Percentiles rank a stretch among this genome's conserved stretches.
Evolutionary conservation across 2,329 filamentous ascomycete species (phyloP).

Genomic region (Penicillium freii): DNA sequence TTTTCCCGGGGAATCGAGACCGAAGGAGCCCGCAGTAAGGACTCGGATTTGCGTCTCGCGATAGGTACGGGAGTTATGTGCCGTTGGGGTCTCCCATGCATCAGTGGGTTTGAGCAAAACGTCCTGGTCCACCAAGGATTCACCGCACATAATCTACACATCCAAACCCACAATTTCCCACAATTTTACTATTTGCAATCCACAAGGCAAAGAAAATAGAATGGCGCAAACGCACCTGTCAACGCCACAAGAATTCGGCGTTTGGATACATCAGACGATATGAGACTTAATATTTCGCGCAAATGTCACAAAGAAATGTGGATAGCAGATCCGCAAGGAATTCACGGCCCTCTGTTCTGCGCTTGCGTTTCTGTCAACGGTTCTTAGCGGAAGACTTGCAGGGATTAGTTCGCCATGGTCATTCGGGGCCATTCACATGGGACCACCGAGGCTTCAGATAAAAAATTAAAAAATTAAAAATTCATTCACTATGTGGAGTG

Average conservation of each 20-base stretch:
- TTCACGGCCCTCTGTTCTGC: constrained; percentile 8
- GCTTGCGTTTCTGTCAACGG: constrained; percentile 6
- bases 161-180: constrained; percentile 5
- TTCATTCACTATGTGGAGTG: neutral
- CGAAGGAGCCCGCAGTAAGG: constrained; percentile 5
- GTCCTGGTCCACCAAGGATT: constrained; percentile 5
- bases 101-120: constrained; percentile 2
- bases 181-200: neutral
- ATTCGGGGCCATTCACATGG: constrained; percentile 10
- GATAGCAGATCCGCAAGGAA: constrained; percentile 9
- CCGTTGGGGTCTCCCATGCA: constrained; percentile 14
- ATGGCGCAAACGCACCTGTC: constrained; percentile 2
- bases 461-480: neutral
- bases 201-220: neutral
- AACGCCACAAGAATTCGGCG: constrained; percentile 12
- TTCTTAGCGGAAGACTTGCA: constrained; percentile 3
- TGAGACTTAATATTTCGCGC: neutral
- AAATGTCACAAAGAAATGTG: constrained; percentile 14
- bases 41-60: neutral
- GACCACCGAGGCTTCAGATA: constrained; percentile 11
- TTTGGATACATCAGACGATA: constrained; percentile 17
- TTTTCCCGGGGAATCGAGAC: constrained; percentile 1
- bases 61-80: constrained; percentile 1
- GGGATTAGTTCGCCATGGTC: neutral
- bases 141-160: constrained; percentile 1